Base-by-base conservation (phyloP, 78 protist genomes). In the Dictyostelium capitatum region DNA sequence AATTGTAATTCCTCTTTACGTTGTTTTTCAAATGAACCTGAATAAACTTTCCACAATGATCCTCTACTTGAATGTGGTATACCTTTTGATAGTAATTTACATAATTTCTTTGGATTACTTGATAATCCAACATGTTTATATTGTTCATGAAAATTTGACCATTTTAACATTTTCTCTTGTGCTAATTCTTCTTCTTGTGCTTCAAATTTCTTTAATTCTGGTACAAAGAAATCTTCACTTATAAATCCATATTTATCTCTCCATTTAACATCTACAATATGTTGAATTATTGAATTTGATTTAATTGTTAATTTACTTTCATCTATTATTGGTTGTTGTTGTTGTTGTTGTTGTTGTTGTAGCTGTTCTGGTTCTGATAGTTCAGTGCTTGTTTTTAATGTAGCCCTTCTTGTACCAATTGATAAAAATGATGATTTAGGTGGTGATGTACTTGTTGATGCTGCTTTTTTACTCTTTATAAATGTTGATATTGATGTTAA, bases 21-120 rank as follows among this genome's bases (percentile, higher is more conserved):
- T 32, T 87, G 83, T 41, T 87, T 87, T 64, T 87, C 93, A 30
- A 28, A 56, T 74, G 93, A 64, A 4, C 93, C 93, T 5, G 93
- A 87, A 50, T 87, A 87, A 32, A 87, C 8, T n/a, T 87, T 87
- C 93, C 93, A 87, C 0, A 87, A 43, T 20, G 75, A 56, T 25
- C 50, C 53, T 77, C 93, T 87, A 32, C 67, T 77, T n/a, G 50
- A 51, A 65, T 87, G 93, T 32, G 93, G 93, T 57, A 87, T 70
- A 62, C 93, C 93, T 11, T 65, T 43, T 30, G 93, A 64, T 4
- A 87, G 50, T 65, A 87, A 51, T 51, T 87, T 87, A 8, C 6
- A 3, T 11, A 87, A 23, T 50, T 87, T 83, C 14, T 77, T 87
- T 32, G 84, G 54, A 65, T 87, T 87, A 25, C 83, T 32, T 30